Percentiles rank a stretch among this genome's conserved stretches.
Evolutionary conservation across 495 filamentous ascomycete genomes (phyloP).

Genomic region (Penicillium chermesinum): DNA sequence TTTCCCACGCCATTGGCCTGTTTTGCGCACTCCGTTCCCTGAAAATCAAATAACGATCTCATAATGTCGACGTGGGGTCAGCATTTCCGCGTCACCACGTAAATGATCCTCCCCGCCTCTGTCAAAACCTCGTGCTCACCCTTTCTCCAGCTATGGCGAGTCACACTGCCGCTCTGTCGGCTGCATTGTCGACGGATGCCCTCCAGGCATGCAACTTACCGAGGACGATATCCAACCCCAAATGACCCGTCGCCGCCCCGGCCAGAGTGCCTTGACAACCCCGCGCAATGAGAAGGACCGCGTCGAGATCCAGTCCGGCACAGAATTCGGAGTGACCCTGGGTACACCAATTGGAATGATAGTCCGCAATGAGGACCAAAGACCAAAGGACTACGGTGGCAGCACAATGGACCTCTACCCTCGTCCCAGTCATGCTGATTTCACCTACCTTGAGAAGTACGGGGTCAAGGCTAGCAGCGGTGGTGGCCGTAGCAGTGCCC

Average conservation of each 20-base stretch:
- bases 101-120: slow-evolving; percentile 23
- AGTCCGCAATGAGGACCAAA: slow-evolving; percentile 87
- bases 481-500: slow-evolving; percentile 84
- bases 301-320: slow-evolving; percentile 90
- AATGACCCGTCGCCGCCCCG: slow-evolving; percentile 84
- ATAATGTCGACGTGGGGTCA: slow-evolving; percentile 89
- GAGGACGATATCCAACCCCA: slow-evolving; percentile 93
- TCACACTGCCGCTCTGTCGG: slow-evolving; percentile 88
- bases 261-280: slow-evolving; percentile 85
- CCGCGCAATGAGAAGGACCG: slow-evolving; percentile 89
- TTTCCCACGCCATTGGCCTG: neutral
- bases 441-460: slow-evolving; percentile 96
- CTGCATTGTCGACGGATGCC: slow-evolving; percentile 83
- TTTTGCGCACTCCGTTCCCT: neutral
- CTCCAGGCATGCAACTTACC: slow-evolving; percentile 82
- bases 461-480: slow-evolving; percentile 91
- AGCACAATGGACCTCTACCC: slow-evolving; percentile 91
- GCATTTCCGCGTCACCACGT: slow-evolving; percentile 82
- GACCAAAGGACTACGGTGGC: slow-evolving; percentile 89
- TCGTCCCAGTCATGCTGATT: slow-evolving; percentile 90
- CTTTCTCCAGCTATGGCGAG: slow-evolving; percentile 67
- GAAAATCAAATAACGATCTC: slow-evolving; percentile 1
- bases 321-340: slow-evolving; percentile 85
- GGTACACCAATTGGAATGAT: slow-evolving; percentile 88
- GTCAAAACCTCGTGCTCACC: slow-evolving; percentile 1